Conservation (phyloP, 768 basidiomycete species). For the Heimioporus sp. region DNA sequence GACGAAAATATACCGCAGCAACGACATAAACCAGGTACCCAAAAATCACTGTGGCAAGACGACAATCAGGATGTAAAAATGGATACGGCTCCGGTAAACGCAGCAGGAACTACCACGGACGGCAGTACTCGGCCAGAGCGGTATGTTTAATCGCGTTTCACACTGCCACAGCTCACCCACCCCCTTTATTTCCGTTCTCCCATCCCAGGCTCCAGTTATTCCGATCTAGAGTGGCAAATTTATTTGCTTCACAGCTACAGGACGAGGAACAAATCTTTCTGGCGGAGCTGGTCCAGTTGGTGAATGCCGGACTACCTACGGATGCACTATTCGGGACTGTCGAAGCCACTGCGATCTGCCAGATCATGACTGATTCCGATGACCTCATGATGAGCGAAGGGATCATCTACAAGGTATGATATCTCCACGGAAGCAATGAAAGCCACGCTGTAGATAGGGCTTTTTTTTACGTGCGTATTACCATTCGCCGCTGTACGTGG, state of each 20-base stretch:
- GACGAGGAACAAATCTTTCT: slow-evolving; percentile 79
- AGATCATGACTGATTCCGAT: slow-evolving; percentile 65
- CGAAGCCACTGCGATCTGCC: slow-evolving; percentile 74
- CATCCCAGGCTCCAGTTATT: slow-evolving; percentile 69
- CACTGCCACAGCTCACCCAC: neutral
- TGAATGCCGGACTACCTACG: slow-evolving; percentile 75
- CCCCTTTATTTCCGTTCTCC: neutral
- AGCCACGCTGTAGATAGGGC: neutral
- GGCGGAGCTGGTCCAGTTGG: slow-evolving; percentile 59
- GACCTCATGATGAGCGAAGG: slow-evolving; percentile 89
- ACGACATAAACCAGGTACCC: slow-evolving; percentile 30
- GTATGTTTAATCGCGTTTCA: slow-evolving; percentile 39
- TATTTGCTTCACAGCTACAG: slow-evolving; percentile 65
- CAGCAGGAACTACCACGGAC: slow-evolving; percentile 36
- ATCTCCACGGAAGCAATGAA: neutral
- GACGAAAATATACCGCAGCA: slow-evolving; percentile 51
- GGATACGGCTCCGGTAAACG: slow-evolving; percentile 44
- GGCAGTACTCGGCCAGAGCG: slow-evolving; percentile 54
- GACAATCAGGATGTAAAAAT: slow-evolving; percentile 67
- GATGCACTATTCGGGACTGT: slow-evolving; percentile 72
- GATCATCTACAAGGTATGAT: slow-evolving; percentile 79
- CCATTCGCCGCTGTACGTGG: neutral
- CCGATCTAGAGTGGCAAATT: slow-evolving; percentile 69
- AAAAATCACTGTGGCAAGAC: slow-evolving; percentile 65
- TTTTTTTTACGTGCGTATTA: neutral